phyloP scores from a whole-genome alignment of 805 yeast genomes.

The Candida hungchunana region DNA sequence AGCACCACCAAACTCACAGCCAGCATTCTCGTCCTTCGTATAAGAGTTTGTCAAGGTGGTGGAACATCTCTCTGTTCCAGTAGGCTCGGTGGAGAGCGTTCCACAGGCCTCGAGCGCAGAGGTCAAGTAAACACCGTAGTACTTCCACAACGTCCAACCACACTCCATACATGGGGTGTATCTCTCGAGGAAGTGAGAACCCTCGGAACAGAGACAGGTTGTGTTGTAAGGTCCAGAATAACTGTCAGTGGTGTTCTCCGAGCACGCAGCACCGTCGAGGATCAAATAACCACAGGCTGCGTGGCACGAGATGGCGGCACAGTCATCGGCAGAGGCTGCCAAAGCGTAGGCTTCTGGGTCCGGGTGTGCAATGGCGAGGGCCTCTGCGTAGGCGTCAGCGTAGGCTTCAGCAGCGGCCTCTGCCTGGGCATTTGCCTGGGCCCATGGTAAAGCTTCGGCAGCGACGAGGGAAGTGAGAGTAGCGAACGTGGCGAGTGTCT shows the following conservation, averaged over 20 bases:
- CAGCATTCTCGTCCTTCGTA: slow-evolving; percentile 19
- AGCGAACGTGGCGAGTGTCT: slow-evolving; percentile 6
- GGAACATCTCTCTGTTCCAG: slow-evolving; percentile 32
- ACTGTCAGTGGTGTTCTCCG: slow-evolving; percentile 18
- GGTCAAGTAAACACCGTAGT: slow-evolving; percentile 31
- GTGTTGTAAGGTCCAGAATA: slow-evolving; percentile 29
- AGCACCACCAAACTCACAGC: slow-evolving; percentile 17
- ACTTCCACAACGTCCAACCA: slow-evolving; percentile 38
- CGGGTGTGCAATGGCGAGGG: slow-evolving; percentile 29
- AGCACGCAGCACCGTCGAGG: slow-evolving; percentile 29
- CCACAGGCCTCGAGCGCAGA: slow-evolving; percentile 31
- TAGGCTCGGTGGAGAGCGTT: slow-evolving; percentile 31
- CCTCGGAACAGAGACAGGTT: slow-evolving; percentile 31
- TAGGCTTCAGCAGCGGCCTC: slow-evolving; percentile 24
- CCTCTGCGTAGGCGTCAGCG: slow-evolving; percentile 26
- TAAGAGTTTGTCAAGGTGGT: slow-evolving; percentile 22
- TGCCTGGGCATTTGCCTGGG: slow-evolving; percentile 20
- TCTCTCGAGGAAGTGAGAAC: slow-evolving; percentile 24
- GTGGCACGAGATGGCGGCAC: slow-evolving; percentile 32
- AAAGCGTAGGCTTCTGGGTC: slow-evolving; percentile 28
- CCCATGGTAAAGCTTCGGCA: slow-evolving; percentile 22
- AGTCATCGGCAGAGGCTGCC: slow-evolving; percentile 29
- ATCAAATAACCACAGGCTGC: slow-evolving; percentile 34
- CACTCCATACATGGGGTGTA: slow-evolving; percentile 35
- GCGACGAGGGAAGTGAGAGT: slow-evolving; percentile 4